These are phyloP conservation scores for Ustilago crameri DNA, from an alignment of 1,284 basidiomycete genomes.

Conservation along the genomic window DNA sequence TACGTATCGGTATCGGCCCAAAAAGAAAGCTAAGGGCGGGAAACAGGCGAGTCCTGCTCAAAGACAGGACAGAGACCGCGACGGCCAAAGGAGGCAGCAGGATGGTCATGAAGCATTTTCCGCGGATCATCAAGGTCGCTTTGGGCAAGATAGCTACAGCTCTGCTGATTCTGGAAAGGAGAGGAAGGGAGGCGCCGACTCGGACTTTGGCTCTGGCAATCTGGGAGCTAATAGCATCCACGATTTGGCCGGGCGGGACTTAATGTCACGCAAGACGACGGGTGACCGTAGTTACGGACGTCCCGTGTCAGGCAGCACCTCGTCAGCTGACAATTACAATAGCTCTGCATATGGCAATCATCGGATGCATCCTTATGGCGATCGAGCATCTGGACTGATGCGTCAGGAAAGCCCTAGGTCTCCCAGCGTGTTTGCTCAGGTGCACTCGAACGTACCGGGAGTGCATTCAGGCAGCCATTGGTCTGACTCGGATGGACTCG, in stretches of 20 bases:
- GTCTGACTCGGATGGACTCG: conserved; percentile 15
- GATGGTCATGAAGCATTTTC: neutral
- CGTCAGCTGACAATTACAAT: conserved; percentile 5
- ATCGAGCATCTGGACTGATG: conserved; percentile 13
- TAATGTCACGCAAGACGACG: conserved; percentile 8
- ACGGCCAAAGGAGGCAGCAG: conserved; percentile 4
- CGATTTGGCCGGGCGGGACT: conserved; percentile 15
- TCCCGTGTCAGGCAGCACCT: conserved; percentile 5
- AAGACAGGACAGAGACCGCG: neutral
- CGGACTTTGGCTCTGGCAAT: neutral
- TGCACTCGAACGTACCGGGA: neutral
- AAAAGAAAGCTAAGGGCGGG: conserved; percentile 30
- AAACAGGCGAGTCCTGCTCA: conserved; percentile 10
- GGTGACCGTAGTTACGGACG: conserved; percentile 19
- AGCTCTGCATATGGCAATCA: conserved; percentile 13
- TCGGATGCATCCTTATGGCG: conserved; percentile 36
- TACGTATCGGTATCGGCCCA: conserved; percentile 43
- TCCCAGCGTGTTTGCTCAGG: conserved; percentile 8
- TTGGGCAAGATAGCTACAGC: conserved; percentile 7
- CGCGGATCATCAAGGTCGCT: conserved; percentile 15
- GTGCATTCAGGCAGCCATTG: conserved; percentile 17
- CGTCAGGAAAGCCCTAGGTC: conserved; percentile 19
- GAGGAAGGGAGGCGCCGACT: conserved; percentile 10
- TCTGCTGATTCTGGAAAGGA: conserved; percentile 9
- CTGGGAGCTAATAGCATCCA: conserved; percentile 8